A percentile compares a stretch with the other conserved stretches of the same genome.
Evolutionary conservation across 2,329 filamentous ascomycete genomes (phyloP).

Genomic region (Epichloe amarillans): DNA sequence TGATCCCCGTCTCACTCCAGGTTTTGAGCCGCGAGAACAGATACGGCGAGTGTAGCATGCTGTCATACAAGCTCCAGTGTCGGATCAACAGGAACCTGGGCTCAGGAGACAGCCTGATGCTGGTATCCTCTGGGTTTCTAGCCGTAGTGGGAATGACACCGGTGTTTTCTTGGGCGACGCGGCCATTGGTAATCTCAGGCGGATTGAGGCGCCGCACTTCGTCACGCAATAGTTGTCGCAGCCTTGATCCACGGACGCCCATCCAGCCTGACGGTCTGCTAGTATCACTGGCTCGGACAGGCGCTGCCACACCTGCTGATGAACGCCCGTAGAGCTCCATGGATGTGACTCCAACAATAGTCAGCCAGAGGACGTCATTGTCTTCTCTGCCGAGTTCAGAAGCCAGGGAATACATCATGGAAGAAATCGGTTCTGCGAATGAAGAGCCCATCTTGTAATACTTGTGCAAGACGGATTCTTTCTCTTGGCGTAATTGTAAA

Average conservation of each 20-base stretch:
- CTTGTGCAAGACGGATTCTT: constrained; percentile 60
- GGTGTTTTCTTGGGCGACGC: constrained; percentile 49
- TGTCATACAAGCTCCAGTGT: constrained; percentile 96
- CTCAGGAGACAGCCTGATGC: constrained; percentile 85
- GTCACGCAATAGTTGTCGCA: constrained; percentile 76
- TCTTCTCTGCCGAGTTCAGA: constrained; percentile 93
- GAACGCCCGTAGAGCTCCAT: constrained; percentile 84
- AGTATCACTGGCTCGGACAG: constrained; percentile 40
- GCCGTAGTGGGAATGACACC: constrained; percentile 86
- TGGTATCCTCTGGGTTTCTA: constrained; percentile 76
- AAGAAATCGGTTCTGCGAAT: constrained; percentile 89
- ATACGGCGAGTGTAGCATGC: constrained; percentile 95
- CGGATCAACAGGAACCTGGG: constrained; percentile 84
- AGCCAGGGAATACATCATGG: constrained; percentile 85
- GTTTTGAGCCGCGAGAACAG: constrained; percentile 84
- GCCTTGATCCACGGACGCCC: constrained; percentile 66
- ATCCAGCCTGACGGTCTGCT: constrained; percentile 59
- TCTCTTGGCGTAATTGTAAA: constrained; percentile 59
- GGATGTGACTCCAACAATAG: constrained; percentile 89
- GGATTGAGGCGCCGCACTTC: constrained; percentile 92
- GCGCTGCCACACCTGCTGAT: constrained; percentile 60
- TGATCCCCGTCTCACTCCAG: constrained; percentile 82
- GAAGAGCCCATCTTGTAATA: constrained; percentile 84
- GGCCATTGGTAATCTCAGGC: constrained; percentile 50
- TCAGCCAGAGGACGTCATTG: constrained; percentile 89